These are phyloP conservation scores for Phylloporus sp. DNA, from an alignment of 1,284 basidiomycete species.

Conservation along the genomic window DNA sequence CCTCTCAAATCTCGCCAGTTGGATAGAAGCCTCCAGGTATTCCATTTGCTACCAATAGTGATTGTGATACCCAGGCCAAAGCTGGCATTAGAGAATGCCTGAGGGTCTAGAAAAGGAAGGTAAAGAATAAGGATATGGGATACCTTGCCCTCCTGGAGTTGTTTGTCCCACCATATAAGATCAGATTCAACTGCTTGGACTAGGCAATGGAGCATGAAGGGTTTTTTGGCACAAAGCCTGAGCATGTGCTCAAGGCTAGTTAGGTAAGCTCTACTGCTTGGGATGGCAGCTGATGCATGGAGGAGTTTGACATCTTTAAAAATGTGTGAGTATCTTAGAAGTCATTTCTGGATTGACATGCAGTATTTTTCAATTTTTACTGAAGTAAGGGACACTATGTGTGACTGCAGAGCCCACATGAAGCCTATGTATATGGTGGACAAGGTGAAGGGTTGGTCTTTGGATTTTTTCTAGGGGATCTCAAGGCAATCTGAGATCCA, in stretches of 20 bases:
- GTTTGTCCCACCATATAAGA: slow-evolving; percentile 11
- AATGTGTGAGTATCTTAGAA: not conserved
- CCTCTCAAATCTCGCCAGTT: not conserved
- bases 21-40: slow-evolving; percentile 13
- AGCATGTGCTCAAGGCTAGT: slow-evolving; percentile 16
- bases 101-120: not conserved
- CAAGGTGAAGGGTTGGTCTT: not conserved
- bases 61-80: slow-evolving; percentile 14
- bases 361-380: not conserved
- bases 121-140: not conserved
- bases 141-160: not conserved
- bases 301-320: slow-evolving; percentile 16
- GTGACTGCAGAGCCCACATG: not conserved
- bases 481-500: not conserved
- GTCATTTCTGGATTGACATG: not conserved
- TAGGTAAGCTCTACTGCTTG: not conserved
- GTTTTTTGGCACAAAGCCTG: not conserved
- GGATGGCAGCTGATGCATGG: not conserved
- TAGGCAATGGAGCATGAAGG: slow-evolving; percentile 4
- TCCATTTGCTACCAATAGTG: not conserved
- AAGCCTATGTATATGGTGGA: not conserved
- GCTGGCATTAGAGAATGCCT: slow-evolving; percentile 22
- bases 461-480: not conserved
- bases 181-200: not conserved
- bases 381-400: not conserved